Evolutionary conservation across 139 green algal genomes (phyloP).

Genomic region (Eudorina sp.): DNA sequence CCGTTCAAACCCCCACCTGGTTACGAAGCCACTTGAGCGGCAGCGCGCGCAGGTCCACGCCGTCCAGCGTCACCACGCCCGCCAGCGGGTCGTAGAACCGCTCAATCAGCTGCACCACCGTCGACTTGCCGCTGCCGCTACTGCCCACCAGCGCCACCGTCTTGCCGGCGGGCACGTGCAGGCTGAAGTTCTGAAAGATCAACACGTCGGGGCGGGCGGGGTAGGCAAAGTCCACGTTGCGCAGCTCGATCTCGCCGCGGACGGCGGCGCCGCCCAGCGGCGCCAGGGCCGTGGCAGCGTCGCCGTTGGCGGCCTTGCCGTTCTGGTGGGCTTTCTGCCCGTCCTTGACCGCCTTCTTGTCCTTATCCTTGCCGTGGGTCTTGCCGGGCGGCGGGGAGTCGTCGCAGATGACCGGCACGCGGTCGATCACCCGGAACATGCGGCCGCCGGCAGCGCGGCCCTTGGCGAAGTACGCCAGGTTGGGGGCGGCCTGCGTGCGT

Average conservation of each 20-base stretch:
- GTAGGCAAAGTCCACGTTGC: slow-evolving; percentile 85
- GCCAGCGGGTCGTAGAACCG: slow-evolving; percentile 91
- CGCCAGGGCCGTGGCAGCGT: neutral
- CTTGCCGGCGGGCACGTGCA: slow-evolving; percentile 79
- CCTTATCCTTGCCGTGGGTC: too few species aligned
- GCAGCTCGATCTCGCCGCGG: slow-evolving; percentile 36
- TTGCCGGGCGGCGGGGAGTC: neutral
- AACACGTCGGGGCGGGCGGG: slow-evolving; percentile 76
- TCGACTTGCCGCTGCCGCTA: slow-evolving; percentile 80
- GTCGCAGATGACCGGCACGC: slow-evolving; percentile 69
- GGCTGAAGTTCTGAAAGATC: slow-evolving; percentile 74
- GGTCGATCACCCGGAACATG: slow-evolving; percentile 81
- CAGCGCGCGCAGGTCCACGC: slow-evolving; percentile 79
- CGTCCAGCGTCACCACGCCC: slow-evolving; percentile 82
- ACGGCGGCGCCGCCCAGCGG: neutral
- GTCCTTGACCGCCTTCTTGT: neutral
- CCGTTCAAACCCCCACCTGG: slow-evolving; percentile 57
- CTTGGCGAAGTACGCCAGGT: slow-evolving; percentile 67
- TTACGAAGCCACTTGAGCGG: slow-evolving; percentile 83
- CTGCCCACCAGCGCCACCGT: slow-evolving; percentile 93
- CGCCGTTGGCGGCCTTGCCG: neutral
- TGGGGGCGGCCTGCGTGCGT: slow-evolving; percentile 65
- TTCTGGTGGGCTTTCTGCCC: neutral
- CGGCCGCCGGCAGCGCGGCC: slow-evolving; percentile 66
- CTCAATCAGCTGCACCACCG: slow-evolving; percentile 79